Percentiles rank a stretch among this genome's conserved stretches.
Evolutionary conservation across 164 flowering plant species (phyloP).

Genomic region (Euptelea pleiosperma): DNA sequence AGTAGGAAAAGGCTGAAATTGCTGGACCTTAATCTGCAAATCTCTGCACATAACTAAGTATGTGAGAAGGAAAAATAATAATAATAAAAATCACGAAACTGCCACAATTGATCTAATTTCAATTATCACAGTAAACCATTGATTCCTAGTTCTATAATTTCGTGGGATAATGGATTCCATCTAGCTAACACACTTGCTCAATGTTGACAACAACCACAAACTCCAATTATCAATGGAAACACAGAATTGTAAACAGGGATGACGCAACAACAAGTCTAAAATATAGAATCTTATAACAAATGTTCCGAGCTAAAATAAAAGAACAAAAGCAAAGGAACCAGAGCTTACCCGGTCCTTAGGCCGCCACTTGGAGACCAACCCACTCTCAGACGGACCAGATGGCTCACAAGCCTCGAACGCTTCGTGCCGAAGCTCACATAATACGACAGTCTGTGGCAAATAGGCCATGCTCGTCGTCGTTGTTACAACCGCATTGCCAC

Average conservation of each 20-base stretch:
- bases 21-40: too few species aligned
- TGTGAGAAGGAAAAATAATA: too few species aligned
- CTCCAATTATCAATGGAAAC: too few species aligned
- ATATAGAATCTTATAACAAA: background rate
- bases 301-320: background rate
- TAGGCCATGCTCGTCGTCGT: constrained; percentile 67
- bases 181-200: background rate
- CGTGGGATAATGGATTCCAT: too few species aligned
- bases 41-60: too few species aligned
- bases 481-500: constrained; percentile 25
- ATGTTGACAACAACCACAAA: background rate
- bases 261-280: background rate
- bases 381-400: constrained; percentile 67
- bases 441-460: constrained; percentile 67
- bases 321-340: background rate
- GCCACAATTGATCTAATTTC: too few species aligned
- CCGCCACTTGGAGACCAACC: constrained; percentile 86
- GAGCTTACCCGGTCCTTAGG: constrained; percentile 76
- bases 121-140: too few species aligned
- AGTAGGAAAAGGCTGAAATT: too few species aligned
- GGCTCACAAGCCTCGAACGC: constrained; percentile 65
- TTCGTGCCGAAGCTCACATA: constrained; percentile 81
- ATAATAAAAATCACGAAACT: too few species aligned
- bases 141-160: too few species aligned
- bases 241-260: background rate